Base-by-base conservation (phyloP, 805 yeast species). In the Kodamaea hsintzibuensis region DNA sequence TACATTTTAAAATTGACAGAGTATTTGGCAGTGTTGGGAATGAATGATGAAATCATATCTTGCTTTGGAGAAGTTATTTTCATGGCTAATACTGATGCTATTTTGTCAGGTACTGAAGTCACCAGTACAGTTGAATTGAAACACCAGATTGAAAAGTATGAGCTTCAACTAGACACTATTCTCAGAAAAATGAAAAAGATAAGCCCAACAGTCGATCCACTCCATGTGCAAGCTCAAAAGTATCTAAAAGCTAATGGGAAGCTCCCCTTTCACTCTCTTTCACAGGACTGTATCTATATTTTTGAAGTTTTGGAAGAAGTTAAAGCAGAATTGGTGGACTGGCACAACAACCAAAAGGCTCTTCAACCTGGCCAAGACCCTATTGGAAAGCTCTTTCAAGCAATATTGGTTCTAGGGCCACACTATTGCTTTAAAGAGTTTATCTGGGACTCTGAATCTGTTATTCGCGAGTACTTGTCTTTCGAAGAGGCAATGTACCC, bases 171-270 rank as follows among this genome's bases (percentile, higher is more conserved):
- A 14, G 45, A 14, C 38, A 13, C 18, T 12, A 33, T 44, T 30
- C 25, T 45, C 30, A 9, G 35, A 27, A 30, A 30, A 12, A 14
- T 7, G n/a, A 40, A 17, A n/a, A 40, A 19, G 44, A 16, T 40
- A 7, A 14, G 17, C 2, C 49, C 46, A 2, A 17, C 43, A 5
- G 13, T 42, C 10, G 52, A 38, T 9, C 57, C 62, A 1, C 48
- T 66, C 18, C 67, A 66, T 47, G 57, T 56, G 14, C 72, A 67
- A 51, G 69, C 69, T 2, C 48, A 51, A 13, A 38, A 47, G 14
- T 66, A 55, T 42, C 47, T 58, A 10, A 49, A 49, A 3, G 56
- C 56, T 6, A 50, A 54, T 39, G 66, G 64, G 5, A 47, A 45
- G 7, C 53, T 67, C n/a, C 57, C 58, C 7, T 55, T 50, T 9